These are phyloP conservation scores for Ophiocordyceps unilateralis DNA, from an alignment of 2,329 filamentous ascomycete genomes.

Conservation along the genomic window DNA sequence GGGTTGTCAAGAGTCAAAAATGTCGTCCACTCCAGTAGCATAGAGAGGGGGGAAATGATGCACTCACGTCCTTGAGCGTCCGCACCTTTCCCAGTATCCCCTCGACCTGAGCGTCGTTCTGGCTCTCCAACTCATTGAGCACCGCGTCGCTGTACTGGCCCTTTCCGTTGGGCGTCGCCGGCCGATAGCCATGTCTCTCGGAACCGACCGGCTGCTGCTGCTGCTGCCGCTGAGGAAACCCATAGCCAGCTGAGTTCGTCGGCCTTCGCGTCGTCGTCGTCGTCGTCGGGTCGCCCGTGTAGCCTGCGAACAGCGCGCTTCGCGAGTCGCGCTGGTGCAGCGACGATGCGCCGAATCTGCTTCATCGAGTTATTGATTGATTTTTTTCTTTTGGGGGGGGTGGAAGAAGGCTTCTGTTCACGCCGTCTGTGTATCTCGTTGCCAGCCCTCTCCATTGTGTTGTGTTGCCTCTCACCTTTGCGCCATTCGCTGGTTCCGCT, in stretches of 20 bases:
- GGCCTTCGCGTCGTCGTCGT: slow-evolving; percentile 2
- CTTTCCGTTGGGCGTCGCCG: slow-evolving; percentile 57
- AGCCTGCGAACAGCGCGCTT: slow-evolving; percentile 60
- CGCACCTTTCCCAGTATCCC: slow-evolving; percentile 84
- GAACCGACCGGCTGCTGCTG: slow-evolving; percentile 9
- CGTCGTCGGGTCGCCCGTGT: slow-evolving; percentile 29
- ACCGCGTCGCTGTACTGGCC: slow-evolving; percentile 90
- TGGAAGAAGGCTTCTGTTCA: too few species aligned
- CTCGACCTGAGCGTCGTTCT: slow-evolving; percentile 80
- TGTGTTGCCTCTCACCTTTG: neutral
- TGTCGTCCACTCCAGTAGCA: too few species aligned
- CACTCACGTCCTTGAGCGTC: slow-evolving; percentile 73
- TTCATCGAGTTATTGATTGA: too few species aligned
- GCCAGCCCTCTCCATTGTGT: neutral
- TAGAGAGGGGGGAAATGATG: too few species aligned
- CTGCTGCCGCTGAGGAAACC: slow-evolving; percentile 22
- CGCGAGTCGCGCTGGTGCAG: slow-evolving; percentile 60
- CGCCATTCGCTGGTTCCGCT: neutral
- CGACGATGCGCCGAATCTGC: slow-evolving; percentile 48
- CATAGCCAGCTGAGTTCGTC: slow-evolving; percentile 14
- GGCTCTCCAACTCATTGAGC: slow-evolving; percentile 82
- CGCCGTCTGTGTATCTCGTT: too few species aligned
- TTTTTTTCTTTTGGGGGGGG: neutral
- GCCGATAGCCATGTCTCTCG: slow-evolving; percentile 29
- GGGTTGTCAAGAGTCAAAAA: neutral